phyloP scores from a whole-genome alignment of 108 stramenopile genomes.

The Discostella stelligeroides region DNA sequence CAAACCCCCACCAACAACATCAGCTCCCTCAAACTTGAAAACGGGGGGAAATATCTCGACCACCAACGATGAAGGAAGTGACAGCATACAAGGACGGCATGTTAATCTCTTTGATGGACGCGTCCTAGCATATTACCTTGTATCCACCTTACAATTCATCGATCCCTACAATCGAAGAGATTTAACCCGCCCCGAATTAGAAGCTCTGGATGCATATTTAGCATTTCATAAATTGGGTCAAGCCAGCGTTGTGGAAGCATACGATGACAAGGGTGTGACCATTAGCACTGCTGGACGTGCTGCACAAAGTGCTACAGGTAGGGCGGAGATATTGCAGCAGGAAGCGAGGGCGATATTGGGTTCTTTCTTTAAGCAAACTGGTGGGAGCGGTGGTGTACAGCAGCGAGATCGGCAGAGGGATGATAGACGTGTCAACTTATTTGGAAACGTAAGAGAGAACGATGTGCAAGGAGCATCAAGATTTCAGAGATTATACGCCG shows the following conservation, averaged over 20 bases:
- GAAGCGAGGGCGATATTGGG: constrained; percentile 71
- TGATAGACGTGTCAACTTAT: constrained; percentile 17
- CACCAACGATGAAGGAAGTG: constrained; percentile 5
- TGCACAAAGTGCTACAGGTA: constrained; percentile 65
- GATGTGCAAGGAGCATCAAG: constrained; percentile 22
- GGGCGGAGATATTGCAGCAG: constrained; percentile 78
- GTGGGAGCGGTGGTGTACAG: constrained; percentile 17
- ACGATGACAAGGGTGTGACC: constrained; percentile 78
- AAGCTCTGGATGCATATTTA: constrained; percentile 80
- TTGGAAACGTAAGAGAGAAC: background rate
- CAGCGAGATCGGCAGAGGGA: constrained; percentile 12
- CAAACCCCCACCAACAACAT: background rate
- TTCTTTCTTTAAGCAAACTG: constrained; percentile 53
- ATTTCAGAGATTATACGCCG: constrained; percentile 42
- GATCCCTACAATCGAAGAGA: constrained; percentile 90
- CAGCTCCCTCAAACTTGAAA: background rate
- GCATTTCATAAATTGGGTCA: constrained; percentile 55
- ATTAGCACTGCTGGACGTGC: constrained; percentile 71
- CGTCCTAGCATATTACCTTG: constrained; percentile 87
- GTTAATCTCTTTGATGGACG: constrained; percentile 87
- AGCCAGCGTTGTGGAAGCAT: constrained; percentile 83
- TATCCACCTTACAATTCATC: constrained; percentile 85
- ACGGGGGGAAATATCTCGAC: constrained; percentile 2
- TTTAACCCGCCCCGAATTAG: constrained; percentile 73
- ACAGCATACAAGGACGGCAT: constrained; percentile 51